Percentiles rank a stretch among this genome's conserved stretches.
Evolutionary conservation across 2,329 filamentous ascomycete genomes (phyloP).

Genomic region (Elsinoe perseae): DNA sequence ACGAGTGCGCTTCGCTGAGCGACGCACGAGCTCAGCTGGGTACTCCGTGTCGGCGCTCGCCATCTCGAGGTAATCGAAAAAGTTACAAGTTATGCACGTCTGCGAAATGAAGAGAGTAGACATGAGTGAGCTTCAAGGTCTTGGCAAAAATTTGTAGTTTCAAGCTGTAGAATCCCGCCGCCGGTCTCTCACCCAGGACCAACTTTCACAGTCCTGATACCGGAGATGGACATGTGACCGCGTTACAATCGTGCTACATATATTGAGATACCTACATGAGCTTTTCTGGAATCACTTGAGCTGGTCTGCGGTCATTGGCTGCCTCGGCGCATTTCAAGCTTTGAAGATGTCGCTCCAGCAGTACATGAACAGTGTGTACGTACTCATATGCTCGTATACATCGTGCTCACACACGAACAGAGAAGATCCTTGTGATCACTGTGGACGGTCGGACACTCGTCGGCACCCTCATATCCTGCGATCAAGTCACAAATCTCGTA

Average conservation of each 20-base stretch:
- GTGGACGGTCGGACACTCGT: constrained; percentile 74
- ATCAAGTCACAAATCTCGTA: constrained; percentile 89
- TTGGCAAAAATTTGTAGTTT: constrained; percentile 4
- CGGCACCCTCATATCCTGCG: constrained; percentile 75
- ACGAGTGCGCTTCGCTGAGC: constrained; percentile 47
- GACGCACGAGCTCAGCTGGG: constrained; percentile 31
- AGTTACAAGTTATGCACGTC: not conserved
- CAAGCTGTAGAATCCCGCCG: not conserved
- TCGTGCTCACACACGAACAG: constrained; percentile 40
- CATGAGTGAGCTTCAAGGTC: constrained; percentile 3
- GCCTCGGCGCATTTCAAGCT: not conserved
- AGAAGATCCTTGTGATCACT: constrained; percentile 86
- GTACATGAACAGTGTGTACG: constrained; percentile 36
- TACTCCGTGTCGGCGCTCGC: constrained; percentile 17
- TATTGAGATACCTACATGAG: not conserved
- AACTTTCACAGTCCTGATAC: too few species aligned
- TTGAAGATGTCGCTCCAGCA: constrained; percentile 35
- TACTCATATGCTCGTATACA: not conserved
- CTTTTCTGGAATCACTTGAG: not conserved
- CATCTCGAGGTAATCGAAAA: not conserved
- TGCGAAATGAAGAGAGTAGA: not conserved
- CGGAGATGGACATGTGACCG: too few species aligned
- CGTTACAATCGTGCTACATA: too few species aligned
- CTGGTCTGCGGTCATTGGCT: not conserved
- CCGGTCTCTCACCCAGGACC: too few species aligned